phyloP scores from a whole-genome alignment of 208 protist species.

The Tritrichomonas foetus region DNA sequence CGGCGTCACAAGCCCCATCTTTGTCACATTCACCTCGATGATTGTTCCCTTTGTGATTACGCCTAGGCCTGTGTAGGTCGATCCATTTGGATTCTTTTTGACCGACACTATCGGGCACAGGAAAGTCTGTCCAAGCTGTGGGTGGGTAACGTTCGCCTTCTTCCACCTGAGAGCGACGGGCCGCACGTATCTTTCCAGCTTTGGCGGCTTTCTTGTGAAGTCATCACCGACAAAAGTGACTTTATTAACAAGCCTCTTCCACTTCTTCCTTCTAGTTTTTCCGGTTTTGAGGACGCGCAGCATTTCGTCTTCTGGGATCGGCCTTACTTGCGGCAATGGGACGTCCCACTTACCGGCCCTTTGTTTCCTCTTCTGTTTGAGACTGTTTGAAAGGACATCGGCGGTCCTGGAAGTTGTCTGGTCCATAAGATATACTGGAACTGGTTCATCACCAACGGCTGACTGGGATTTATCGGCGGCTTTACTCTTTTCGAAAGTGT shows the following conservation, averaged over 20 bases:
- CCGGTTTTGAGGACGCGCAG: conserved; percentile 70
- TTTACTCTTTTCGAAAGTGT: conserved; percentile 85
- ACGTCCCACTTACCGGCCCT: conserved; percentile 99
- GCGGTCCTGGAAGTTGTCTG: conserved; percentile 49
- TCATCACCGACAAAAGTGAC: conserved; percentile 86
- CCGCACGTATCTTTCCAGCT: conserved; percentile 99
- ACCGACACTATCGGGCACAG: conserved; percentile 96
- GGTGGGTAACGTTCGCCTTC: conserved; percentile 99
- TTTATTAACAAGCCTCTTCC: conserved; percentile 99
- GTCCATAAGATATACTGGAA: conserved; percentile 99
- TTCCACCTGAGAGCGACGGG: conserved; percentile 94
- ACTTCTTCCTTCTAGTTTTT: conserved; percentile 78
- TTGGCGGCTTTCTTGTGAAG: conserved; percentile 99
- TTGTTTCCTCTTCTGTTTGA: conserved; percentile 99
- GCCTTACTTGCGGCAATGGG: conserved; percentile 89
- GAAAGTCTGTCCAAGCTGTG: conserved; percentile 98
- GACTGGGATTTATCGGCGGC: conserved; percentile 80
- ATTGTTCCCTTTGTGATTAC: conserved; percentile 99
- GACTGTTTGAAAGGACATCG: conserved; percentile 96
- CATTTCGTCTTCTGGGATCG: conserved; percentile 96
- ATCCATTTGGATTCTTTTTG: conserved; percentile 98
- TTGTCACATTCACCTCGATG: conserved; percentile 99
- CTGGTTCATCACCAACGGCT: conserved; percentile 70
- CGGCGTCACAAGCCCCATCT: conserved; percentile 98
- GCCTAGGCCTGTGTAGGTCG: conserved; percentile 95